Conservation (phyloP, 805 yeast species). For the Cyberlindnera suaveolens region DNA sequence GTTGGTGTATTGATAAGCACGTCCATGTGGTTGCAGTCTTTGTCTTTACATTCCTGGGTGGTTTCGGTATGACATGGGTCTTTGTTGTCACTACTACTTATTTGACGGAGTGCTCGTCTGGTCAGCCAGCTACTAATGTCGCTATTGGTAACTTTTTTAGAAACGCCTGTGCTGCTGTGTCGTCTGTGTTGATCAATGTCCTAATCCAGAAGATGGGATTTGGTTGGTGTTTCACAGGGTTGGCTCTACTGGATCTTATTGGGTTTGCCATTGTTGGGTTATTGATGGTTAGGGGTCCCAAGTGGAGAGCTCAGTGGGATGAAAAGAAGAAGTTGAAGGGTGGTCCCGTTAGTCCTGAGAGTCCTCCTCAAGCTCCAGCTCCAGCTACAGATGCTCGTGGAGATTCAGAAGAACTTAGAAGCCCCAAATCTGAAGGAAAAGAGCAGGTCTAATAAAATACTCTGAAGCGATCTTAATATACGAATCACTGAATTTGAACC, state of each 20-base stretch:
- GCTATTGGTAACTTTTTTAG: constrained; percentile 49
- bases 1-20: constrained; percentile 41
- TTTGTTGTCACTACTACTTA: constrained; percentile 49
- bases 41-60: constrained; percentile 38
- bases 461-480: too few species aligned
- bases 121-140: constrained; percentile 46
- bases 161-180: constrained; percentile 47
- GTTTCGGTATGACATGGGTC: constrained; percentile 52
- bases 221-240: constrained; percentile 51
- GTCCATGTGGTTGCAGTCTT: constrained; percentile 34
- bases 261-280: constrained; percentile 12
- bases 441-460: too few species aligned
- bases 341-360: too few species aligned
- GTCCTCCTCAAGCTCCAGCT: too few species aligned
- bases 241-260: constrained; percentile 32
- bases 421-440: too few species aligned
- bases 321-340: neutral
- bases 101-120: constrained; percentile 42
- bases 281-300: constrained; percentile 12
- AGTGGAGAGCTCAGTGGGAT: constrained; percentile 16
- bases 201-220: constrained; percentile 33
- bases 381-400: too few species aligned
- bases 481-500: too few species aligned
- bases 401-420: too few species aligned
- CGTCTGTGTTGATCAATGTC: constrained; percentile 38